phyloP scores from a whole-genome alignment of 169 alveolate genomes.

The Plasmodium relictum region DNA sequence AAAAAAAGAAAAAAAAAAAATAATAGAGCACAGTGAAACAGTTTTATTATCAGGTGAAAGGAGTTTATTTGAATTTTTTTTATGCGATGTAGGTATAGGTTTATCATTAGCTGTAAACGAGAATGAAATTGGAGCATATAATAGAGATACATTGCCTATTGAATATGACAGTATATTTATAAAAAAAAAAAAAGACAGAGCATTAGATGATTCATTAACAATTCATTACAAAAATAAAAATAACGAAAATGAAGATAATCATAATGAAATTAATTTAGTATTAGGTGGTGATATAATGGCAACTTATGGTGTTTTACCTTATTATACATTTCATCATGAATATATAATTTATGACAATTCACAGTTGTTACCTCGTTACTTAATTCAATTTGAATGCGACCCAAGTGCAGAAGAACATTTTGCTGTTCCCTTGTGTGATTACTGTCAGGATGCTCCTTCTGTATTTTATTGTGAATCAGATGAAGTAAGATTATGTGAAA shows the following conservation, averaged over 20 bases:
- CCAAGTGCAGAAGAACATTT: constrained; percentile 89
- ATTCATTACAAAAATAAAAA: constrained; percentile 84
- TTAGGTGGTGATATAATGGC: constrained; percentile 77
- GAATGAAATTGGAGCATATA: constrained; percentile 75
- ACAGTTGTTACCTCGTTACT: constrained; percentile 90
- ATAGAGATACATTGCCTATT: constrained; percentile 80
- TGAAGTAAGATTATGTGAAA: constrained; percentile 89
- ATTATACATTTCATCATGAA: constrained; percentile 89
- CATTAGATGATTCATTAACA: constrained; percentile 85
- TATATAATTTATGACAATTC: constrained; percentile 91
- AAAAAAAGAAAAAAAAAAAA: constrained; percentile 53
- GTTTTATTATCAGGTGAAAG: constrained; percentile 86
- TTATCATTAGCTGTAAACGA: constrained; percentile 80
- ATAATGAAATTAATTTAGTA: constrained; percentile 39
- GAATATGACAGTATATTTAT: constrained; percentile 90
- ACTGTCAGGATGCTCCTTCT: constrained; percentile 92
- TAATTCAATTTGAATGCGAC: constrained; percentile 91
- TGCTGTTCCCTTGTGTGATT: constrained; percentile 93
- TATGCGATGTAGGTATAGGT: constrained; percentile 93
- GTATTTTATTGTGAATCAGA: constrained; percentile 92
- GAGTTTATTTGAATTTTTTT: constrained; percentile 89
- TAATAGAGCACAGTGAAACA: constrained; percentile 77
- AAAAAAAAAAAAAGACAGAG: constrained; percentile 82
- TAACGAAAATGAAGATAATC: constrained; percentile 47
- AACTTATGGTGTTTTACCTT: constrained; percentile 92